Evolutionary conservation across 345 rosid species (phyloP), one percentile per base, ranked within the genome.

Genomic region (Hibiscus trionum): DNA sequence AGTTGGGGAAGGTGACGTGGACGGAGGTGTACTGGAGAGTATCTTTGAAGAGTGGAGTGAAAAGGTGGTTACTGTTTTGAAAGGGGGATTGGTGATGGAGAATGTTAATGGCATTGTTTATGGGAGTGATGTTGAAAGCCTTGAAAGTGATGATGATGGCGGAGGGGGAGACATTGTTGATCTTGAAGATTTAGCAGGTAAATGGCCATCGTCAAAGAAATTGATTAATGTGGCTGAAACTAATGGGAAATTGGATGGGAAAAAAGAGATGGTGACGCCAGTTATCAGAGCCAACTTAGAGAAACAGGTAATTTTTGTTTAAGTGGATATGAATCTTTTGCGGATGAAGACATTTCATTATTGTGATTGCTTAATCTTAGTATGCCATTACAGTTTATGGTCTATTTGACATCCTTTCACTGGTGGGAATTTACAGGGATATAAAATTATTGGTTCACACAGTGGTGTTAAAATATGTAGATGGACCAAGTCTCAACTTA

Each of bases 401-500:
- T 66, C 15, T 61, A 39, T 55, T 12, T 61, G 42, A 49, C 27
- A 69, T 39, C n/a, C 50, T 66, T 71, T 42, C 70, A 60, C 8
- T 60, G 50, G 2, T 59, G 56, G 80, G 64, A 57, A 79, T 77
- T 77, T 85, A 78, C 93, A 92, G 99, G 98, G 99, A 17, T 95
- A 95, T 82, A 92, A 92, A 76, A 88, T 95, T 47, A 89, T 95
- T 69, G 99, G 99, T 82, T 92, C 99, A 7, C 99, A 95, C 82
- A 88, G 98, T 59, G 98, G 99, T 21, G 99, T 95, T 70, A 95
- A 95, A 72, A 92, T 95, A 56, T 95, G 98, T 84, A 79, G 98
- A 85, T 92, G 99, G 99, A 95, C 99, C 70, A 95, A 95, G 80
- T 95, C 98, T 31, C 99, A 95, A 70, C 99, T 95, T 76, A 89